Percentiles rank a stretch among this genome's conserved stretches.
Conservation (phyloP, 2,329 filamentous ascomycete species). For the Simplicillium aogashimaense region DNA sequence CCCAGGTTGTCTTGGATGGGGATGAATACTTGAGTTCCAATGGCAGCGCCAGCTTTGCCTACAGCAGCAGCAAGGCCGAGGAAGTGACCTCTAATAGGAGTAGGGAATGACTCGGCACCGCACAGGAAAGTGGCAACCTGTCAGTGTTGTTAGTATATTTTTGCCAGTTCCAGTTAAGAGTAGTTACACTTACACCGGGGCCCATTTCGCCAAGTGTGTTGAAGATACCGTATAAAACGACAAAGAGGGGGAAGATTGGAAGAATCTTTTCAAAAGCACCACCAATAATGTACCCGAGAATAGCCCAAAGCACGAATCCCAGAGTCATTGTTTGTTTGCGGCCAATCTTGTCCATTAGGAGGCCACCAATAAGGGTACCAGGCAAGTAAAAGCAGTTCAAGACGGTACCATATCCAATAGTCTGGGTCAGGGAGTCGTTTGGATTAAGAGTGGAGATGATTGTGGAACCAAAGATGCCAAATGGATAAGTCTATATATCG, state of each 20-base stretch:
- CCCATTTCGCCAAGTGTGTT: conserved; percentile 19
- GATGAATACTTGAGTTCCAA: conserved; percentile 27
- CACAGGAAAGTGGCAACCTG: conserved; percentile 30
- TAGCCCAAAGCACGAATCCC: conserved; percentile 12
- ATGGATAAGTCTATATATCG: conserved; percentile 12
- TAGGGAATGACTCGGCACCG: conserved; percentile 38
- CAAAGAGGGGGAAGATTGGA: conserved; percentile 35
- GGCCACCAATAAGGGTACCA: conserved; percentile 24
- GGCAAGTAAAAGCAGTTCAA: conserved; percentile 13
- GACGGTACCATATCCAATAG: conserved; percentile 13
- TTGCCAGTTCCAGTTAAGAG: neutral
- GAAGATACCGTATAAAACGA: conserved; percentile 41
- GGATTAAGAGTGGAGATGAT: conserved; percentile 12
- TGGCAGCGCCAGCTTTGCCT: conserved; percentile 39
- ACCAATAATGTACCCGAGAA: conserved; percentile 40
- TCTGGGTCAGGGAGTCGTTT: conserved; percentile 10
- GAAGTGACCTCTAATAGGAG: conserved; percentile 37
- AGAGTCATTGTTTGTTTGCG: conserved; percentile 16
- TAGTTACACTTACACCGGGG: conserved; percentile 34
- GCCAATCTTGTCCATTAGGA: conserved; percentile 27
- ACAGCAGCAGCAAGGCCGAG: conserved; percentile 39
- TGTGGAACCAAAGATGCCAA: conserved; percentile 14
- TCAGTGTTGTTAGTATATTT: conserved; percentile 12
- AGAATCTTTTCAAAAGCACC: conserved; percentile 34
- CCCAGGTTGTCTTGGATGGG: conserved; percentile 12